Evolutionary conservation across 2,329 filamentous ascomycete species (phyloP), one percentile per base, ranked within the genome.

Genomic region (Zasmidium angulare): DNA sequence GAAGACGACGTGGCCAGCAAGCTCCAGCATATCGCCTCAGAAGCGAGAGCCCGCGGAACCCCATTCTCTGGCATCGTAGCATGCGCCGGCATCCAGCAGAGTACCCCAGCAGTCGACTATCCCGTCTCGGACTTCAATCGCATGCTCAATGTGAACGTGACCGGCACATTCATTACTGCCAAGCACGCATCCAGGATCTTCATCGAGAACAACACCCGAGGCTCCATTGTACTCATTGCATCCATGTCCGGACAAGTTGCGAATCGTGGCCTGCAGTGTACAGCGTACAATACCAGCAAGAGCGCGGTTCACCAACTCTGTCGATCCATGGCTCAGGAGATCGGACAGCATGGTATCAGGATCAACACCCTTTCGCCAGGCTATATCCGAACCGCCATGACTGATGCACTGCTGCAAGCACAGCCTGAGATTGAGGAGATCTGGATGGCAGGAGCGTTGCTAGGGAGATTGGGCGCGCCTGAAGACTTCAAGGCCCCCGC

Each of bases 31-130:
- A 82, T 89, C 53, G 80, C 93, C 47, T 79, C 83, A 63, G 78
- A 78, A 7, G 92, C 95, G 63, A 88, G 85, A n/a, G 78, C 84
- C 52, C 76, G 82, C 60, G 83, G 89, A 65, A 87, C 87, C 4
- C 84, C 88, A 7, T 77, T 96, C 61, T 90, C 63, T 26, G 69
- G 67, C 20, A 57, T 69, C 17, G 64, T 71, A 24, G 63, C 64
- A 20, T 71, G 68, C 51, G 67, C 67, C 1, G 69, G 69, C 12
- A 68, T 71, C 36, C 65, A 68, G 29, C 65, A 66, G 31, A 65
- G 60, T 47, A 68, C 64, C 1, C 63, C 66, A 11, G 74, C 72
- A 7, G 63, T 71, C 7, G 68, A 71, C 40, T 76, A 76, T 53
- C 66, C 71, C 1, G 60, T 67, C 20, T 62, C 68, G 12, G 67